Conservation (phyloP, 108 stramenopile species). For the Cyclotella choctawhatcheeana region DNA sequence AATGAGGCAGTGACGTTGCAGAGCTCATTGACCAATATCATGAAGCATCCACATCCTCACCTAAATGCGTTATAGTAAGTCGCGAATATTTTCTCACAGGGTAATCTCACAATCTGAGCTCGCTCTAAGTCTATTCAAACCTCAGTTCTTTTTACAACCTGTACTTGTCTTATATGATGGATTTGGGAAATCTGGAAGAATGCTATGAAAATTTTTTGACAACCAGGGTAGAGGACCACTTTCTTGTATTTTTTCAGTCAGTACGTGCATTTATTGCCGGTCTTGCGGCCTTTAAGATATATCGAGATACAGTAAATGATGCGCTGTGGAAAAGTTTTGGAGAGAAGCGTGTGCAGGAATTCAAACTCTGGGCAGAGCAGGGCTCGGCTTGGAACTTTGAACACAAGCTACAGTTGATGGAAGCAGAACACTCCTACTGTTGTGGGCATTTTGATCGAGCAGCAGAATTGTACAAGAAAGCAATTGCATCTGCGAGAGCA, state of each 20-base stretch:
- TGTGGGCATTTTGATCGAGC: slow-evolving; percentile 9
- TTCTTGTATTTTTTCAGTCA: background rate
- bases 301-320: background rate
- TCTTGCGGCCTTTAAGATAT: slow-evolving; percentile 16
- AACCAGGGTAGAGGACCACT: background rate
- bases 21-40: too few species aligned
- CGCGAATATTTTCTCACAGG: background rate
- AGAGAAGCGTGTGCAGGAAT: background rate
- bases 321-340: background rate
- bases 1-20: too few species aligned
- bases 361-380: slow-evolving; percentile 9
- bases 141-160: slow-evolving; percentile 1
- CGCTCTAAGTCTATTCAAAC: background rate
- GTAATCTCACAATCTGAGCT: background rate
- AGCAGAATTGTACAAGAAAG: slow-evolving; percentile 15
- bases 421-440: slow-evolving; percentile 23
- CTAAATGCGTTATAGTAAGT: background rate
- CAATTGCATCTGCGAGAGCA: slow-evolving; percentile 16
- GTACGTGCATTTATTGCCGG: slow-evolving; percentile 1
- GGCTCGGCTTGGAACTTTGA: slow-evolving; percentile 24
- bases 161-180: background rate
- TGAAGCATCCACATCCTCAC: too few species aligned
- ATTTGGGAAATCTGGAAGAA: background rate
- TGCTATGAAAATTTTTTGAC: background rate
- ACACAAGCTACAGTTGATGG: slow-evolving; percentile 17